Percentiles rank a stretch among this genome's conserved stretches.
phyloP scores from a whole-genome alignment of 305 asterid species.

The Fraxinus dipetala region DNA sequence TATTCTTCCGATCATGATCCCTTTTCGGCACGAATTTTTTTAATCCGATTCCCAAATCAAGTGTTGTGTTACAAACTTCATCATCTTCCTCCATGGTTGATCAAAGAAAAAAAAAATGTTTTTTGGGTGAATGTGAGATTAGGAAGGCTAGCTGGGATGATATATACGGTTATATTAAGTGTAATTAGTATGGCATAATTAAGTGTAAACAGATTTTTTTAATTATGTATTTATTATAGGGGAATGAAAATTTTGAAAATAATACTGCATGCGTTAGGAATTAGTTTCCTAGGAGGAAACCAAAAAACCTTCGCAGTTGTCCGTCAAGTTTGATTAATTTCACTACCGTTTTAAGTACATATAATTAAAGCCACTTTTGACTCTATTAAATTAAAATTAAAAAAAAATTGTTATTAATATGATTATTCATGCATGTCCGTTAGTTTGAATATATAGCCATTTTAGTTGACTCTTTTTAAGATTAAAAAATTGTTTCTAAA shows the following conservation, averaged over 20 bases:
- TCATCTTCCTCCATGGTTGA: conserved; percentile 33
- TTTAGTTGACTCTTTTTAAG: background rate
- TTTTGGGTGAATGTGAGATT: background rate
- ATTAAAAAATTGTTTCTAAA: too few species aligned
- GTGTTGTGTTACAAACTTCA: conserved; percentile 32
- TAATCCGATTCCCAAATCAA: conserved; percentile 43
- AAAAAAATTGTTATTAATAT: too few species aligned
- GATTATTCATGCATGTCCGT: background rate
- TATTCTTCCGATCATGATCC: conserved; percentile 15
- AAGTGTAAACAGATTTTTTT: conserved; percentile 29
- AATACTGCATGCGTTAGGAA: conserved; percentile 48
- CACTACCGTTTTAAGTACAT: background rate
- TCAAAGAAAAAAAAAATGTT: background rate
- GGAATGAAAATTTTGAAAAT: conserved; percentile 27
- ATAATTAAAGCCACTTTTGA: background rate
- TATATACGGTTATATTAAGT: conserved; percentile 7
- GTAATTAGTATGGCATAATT: conserved; percentile 6
- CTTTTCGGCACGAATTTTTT: conserved; percentile 27
- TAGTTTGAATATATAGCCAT: too few species aligned
- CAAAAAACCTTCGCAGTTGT: conserved; percentile 19
- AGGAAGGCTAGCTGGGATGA: conserved; percentile 15
- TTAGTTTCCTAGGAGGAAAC: conserved; percentile 37
- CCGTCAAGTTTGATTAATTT: background rate
- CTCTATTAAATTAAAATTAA: background rate
- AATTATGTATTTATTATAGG: conserved; percentile 43